Conservation (phyloP, 768 basidiomycete species). For the Boletus reticulatus region DNA sequence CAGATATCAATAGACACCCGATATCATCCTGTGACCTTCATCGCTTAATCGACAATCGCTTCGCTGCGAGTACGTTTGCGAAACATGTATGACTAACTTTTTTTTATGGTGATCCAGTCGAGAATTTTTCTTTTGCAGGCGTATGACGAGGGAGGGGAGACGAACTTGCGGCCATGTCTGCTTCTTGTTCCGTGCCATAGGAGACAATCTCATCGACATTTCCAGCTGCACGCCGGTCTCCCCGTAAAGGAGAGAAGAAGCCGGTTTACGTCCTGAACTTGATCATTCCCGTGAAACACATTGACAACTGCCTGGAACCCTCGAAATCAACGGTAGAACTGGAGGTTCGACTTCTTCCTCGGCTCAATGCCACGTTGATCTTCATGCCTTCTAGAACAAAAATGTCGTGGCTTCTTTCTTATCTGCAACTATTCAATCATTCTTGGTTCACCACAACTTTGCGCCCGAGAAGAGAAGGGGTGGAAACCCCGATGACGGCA, state of each 20-base stretch:
- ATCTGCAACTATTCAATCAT: slow-evolving; percentile 54
- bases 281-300: slow-evolving; percentile 55
- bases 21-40: slow-evolving; percentile 66
- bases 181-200: slow-evolving; percentile 7
- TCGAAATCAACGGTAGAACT: slow-evolving; percentile 66
- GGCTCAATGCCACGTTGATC: slow-evolving; percentile 9
- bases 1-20: slow-evolving; percentile 81
- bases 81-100: slow-evolving; percentile 52
- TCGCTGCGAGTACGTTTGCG: slow-evolving; percentile 68
- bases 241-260: slow-evolving; percentile 74
- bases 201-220: slow-evolving; percentile 8
- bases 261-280: slow-evolving; percentile 85
- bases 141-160: slow-evolving; percentile 62
- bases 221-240: slow-evolving; percentile 63
- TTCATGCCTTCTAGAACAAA: slow-evolving; percentile 47
- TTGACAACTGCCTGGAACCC: slow-evolving; percentile 85
- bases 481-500: slow-evolving; percentile 18
- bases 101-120: slow-evolving; percentile 1
- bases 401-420: slow-evolving; percentile 55
- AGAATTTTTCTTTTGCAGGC: slow-evolving; percentile 44
- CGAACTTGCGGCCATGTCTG: slow-evolving; percentile 25
- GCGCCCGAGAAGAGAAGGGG: slow-evolving; percentile 20
- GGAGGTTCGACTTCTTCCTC: slow-evolving; percentile 43
- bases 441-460: slow-evolving; percentile 67
- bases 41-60: slow-evolving; percentile 60